Percentiles rank a stretch among this genome's conserved stretches.
phyloP scores from a whole-genome alignment of 441 rosid species.

The Biscutella laevigata region DNA sequence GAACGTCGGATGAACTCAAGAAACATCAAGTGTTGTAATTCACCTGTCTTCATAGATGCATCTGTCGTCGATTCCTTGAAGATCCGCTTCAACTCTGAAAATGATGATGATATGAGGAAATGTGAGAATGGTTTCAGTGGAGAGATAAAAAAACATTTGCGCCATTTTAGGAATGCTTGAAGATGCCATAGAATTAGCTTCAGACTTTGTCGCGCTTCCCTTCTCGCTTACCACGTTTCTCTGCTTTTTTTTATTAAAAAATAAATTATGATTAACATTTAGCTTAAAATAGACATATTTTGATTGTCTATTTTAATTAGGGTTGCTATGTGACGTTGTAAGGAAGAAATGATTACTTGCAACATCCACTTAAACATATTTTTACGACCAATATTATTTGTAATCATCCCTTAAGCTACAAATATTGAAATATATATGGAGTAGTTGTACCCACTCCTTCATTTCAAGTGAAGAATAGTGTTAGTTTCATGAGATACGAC shows the following conservation, averaged over 20 bases:
- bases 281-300: constrained; percentile 25
- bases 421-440: neutral
- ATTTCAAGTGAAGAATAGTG: neutral
- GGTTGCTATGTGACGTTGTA: too few relatives aligned
- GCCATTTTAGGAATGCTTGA: constrained; percentile 35
- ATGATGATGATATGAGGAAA: constrained; percentile 10
- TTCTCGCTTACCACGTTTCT: constrained; percentile 28
- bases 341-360: too few relatives aligned
- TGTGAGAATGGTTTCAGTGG: constrained; percentile 15
- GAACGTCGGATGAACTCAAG: constrained; percentile 40
- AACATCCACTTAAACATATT: neutral
- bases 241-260: constrained; percentile 2
- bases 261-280: neutral
- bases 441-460: neutral
- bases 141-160: constrained; percentile 22
- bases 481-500: too few relatives aligned
- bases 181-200: constrained; percentile 33
- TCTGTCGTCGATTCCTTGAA: constrained; percentile 36
- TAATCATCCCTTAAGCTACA: neutral
- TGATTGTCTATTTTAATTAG: too few relatives aligned
- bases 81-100: constrained; percentile 1
- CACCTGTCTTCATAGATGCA: constrained; percentile 90
- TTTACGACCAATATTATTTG: neutral
- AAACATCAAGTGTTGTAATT: constrained; percentile 42
- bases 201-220: constrained; percentile 61